Evolutionary conservation across 139 green algal genomes (phyloP).

Genomic region (Tetraselmis chui): DNA sequence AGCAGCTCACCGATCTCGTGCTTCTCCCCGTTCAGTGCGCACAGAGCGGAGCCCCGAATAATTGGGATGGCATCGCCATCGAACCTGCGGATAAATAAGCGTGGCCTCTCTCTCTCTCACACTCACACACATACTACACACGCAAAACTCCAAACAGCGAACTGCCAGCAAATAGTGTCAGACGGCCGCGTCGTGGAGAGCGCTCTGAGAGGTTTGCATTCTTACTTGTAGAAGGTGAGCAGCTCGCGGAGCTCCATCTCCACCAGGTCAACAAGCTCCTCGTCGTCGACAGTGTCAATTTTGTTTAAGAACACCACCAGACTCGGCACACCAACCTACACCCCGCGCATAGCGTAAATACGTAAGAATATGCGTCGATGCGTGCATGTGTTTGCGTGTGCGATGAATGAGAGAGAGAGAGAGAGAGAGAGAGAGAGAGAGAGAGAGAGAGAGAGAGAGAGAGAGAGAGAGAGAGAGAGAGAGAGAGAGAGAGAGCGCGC

Average conservation of each 20-base stretch:
- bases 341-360: no score
- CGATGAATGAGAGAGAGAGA: no score
- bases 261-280: constrained; percentile 95
- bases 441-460: no score
- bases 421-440: no score
- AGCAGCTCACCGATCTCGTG: constrained; percentile 54
- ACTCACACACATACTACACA: constrained; percentile 3
- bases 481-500: no score
- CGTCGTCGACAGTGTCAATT: constrained; percentile 91
- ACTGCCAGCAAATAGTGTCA: constrained; percentile 11
- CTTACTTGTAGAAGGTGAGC: constrained; percentile 94
- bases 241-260: constrained; percentile 98
- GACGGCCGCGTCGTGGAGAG: background rate
- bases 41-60: constrained; percentile 74
- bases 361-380: no score
- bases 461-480: no score
- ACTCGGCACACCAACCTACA: constrained; percentile 93
- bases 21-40: constrained; percentile 83
- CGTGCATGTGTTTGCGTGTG: no score
- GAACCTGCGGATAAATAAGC: constrained; percentile 54
- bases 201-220: no score
- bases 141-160: constrained; percentile 11
- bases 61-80: constrained; percentile 88
- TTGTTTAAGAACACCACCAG: constrained; percentile 99
- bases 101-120: background rate